These are phyloP conservation scores for Botrytis galanthina DNA, from an alignment of 2,329 filamentous ascomycete genomes.

Conservation along the genomic window DNA sequence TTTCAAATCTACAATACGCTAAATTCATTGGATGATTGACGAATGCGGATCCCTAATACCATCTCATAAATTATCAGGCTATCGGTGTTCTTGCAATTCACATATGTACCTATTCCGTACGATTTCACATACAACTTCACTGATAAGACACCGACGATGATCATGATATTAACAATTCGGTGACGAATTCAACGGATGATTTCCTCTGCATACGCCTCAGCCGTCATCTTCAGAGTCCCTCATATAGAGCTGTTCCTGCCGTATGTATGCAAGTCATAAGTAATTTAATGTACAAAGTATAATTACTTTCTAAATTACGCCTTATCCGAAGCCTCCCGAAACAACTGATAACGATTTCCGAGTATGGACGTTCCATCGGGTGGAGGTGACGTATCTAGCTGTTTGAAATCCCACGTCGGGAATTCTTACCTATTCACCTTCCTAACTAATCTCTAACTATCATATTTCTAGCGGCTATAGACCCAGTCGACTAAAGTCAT, in stretches of 20 bases:
- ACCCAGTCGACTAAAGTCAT: not conserved
- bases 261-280: not conserved
- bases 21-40: not conserved
- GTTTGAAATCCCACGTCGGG: not conserved
- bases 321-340: not conserved
- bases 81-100: not conserved
- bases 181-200: not conserved
- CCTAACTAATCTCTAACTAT: not conserved
- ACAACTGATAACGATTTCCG: not conserved
- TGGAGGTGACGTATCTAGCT: not conserved
- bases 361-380: not conserved
- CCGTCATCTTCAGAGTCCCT: not conserved
- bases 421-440: not conserved
- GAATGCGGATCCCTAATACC: not conserved
- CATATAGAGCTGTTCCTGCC: not conserved
- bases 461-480: not conserved
- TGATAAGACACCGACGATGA: not conserved
- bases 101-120: not conserved
- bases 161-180: not conserved
- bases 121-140: not conserved
- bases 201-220: conserved; percentile 2
- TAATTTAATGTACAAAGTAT: not conserved
- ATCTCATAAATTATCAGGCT: not conserved
- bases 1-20: not conserved
- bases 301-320: not conserved